Percentiles rank a stretch among this genome's conserved stretches.
These are phyloP conservation scores for Ambrosiella cleistominuta DNA, from an alignment of 2,329 filamentous ascomycete genomes.

Conservation along the genomic window DNA sequence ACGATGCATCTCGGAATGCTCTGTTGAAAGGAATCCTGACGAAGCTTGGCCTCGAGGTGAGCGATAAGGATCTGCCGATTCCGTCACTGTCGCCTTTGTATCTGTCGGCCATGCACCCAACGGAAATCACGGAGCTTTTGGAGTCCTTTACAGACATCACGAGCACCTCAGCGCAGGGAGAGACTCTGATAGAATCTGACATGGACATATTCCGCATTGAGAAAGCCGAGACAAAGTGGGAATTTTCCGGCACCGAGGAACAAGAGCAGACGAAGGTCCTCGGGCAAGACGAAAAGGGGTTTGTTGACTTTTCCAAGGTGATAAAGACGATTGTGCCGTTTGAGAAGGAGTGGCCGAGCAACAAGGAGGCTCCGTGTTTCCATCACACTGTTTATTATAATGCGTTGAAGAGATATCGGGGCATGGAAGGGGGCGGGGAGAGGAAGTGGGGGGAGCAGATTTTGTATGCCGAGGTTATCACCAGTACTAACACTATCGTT, in stretches of 20 bases:
- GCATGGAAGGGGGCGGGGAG: constrained; percentile 32
- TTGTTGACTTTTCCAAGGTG: constrained; percentile 57
- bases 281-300: constrained; percentile 29
- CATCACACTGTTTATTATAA: constrained; percentile 66
- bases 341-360: constrained; percentile 45
- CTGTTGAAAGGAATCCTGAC: constrained; percentile 66
- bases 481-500: constrained; percentile 81
- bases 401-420: constrained; percentile 50
- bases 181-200: constrained; percentile 61
- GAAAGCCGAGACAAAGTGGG: constrained; percentile 44
- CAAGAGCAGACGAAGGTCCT: constrained; percentile 9
- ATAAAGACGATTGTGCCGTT: constrained; percentile 61
- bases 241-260: constrained; percentile 22
- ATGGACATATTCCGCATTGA: constrained; percentile 70
- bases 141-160: constrained; percentile 50
- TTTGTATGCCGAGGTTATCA: constrained; percentile 81
- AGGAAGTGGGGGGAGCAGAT: constrained; percentile 54
- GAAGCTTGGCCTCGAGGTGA: constrained; percentile 70
- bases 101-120: constrained; percentile 48
- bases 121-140: constrained; percentile 48
- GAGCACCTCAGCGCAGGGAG: constrained; percentile 38
- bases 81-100: constrained; percentile 71
- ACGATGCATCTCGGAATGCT: constrained; percentile 50
- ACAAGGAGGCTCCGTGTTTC: constrained; percentile 67
- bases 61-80: constrained; percentile 47